Base-by-base conservation (phyloP, 1,284 basidiomycete species). In the Ganoderma sinense region DNA sequence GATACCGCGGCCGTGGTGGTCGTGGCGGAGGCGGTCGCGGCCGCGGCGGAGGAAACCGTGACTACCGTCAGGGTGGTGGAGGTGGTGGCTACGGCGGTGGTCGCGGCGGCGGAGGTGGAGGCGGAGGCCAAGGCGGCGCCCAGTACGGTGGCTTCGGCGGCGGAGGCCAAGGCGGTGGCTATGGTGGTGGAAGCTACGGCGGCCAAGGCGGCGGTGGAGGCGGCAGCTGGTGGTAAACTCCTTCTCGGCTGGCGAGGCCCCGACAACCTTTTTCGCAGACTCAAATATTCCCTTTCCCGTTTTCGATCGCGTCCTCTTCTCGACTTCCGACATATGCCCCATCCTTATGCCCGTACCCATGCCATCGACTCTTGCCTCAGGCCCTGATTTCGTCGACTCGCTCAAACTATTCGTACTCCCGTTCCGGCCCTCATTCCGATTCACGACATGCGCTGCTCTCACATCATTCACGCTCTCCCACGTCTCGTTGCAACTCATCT, bases 1-100 rank as follows among this genome's bases (percentile, higher is more conserved):
- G 82, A 56, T 86, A 79, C 74, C 84, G 88, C n/a, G 86, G 89
- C 51, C 84, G 89, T 45, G 80, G 87, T 67, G 82, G 88, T 64
- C 82, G 89, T 74, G 87, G 92, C 65, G 86, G 92, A 45, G 86
- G 93, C 29, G 85, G 92, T 39, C 82, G 86, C 65, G 82, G 86
- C 65, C 83, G 87, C 43, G 85, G 88, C 61, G 40, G 65, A 16
- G 72, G 66, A 40, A 84, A 79, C 71, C 85, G 87, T 20, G 88
- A 89, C 78, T 85, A 76, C 76, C 81, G 88, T 48, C 77, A 79
- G 51, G 79, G 80, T 59, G 84, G 85, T 66, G 48, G 48, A 51
- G 82, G 84, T 43, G 82, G 81, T 51, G 76, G 81, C 16, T 74
- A 78, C 62, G 73, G 80, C 60, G 33, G 33, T 36, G 36, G 79